Conservation (phyloP, 441 rosid genomes). For the Macaranga tanarius region DNA sequence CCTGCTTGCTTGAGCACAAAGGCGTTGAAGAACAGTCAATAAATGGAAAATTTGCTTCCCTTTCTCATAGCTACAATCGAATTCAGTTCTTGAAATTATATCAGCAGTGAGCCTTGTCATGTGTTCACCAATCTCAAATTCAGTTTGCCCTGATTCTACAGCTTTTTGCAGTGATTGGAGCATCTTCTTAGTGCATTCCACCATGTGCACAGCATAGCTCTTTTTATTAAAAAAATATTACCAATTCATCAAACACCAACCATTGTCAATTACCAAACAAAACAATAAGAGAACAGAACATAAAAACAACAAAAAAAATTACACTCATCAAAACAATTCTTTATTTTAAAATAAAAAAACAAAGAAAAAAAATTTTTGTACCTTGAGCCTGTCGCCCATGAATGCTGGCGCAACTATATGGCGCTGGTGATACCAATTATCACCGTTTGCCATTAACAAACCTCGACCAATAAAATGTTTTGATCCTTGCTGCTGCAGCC, state of each 20-base stretch:
- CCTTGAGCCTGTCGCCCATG: constrained; percentile 77
- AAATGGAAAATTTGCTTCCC: constrained; percentile 73
- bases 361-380: constrained; percentile 3
- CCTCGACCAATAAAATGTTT: constrained; percentile 85
- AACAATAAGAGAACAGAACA: background rate
- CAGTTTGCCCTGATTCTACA: constrained; percentile 48
- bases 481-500: constrained; percentile 88
- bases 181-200: constrained; percentile 72
- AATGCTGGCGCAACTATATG: constrained; percentile 84
- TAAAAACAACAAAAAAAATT: background rate
- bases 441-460: constrained; percentile 84
- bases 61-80: constrained; percentile 69
- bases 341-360: background rate
- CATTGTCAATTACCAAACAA: background rate
- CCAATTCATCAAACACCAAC: background rate
- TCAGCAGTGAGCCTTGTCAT: constrained; percentile 76
- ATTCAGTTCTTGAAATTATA: constrained; percentile 86
- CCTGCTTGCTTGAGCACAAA: constrained; percentile 76
- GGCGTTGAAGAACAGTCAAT: constrained; percentile 59
- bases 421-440: constrained; percentile 82
- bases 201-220: constrained; percentile 77
- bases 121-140: constrained; percentile 77
- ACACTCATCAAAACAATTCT: no score
- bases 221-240: constrained; percentile 9
- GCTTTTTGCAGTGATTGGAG: constrained; percentile 48